Conservation (phyloP, 164 flowering plant species). For the Aristolochia californica region DNA sequence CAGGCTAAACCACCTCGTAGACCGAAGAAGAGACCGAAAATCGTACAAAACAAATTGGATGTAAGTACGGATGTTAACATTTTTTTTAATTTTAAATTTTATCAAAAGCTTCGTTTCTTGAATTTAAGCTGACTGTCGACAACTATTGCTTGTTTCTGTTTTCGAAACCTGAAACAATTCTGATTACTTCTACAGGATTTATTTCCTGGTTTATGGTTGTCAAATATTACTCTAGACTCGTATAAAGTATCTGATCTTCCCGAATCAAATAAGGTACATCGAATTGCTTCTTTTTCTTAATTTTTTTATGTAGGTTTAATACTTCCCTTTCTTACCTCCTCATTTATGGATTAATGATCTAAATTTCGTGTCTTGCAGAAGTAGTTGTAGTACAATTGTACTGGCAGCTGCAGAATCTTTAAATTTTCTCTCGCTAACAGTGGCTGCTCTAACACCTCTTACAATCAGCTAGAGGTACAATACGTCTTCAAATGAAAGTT, state of each 20-base stretch:
- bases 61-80: constrained; percentile 20
- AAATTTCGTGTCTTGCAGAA: too few species aligned
- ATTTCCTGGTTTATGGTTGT: constrained; percentile 4
- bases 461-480: too few species aligned
- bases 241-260: constrained; percentile 1
- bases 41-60: constrained; percentile 38
- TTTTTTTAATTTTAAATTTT: too few species aligned
- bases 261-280: background rate
- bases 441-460: too few species aligned
- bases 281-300: background rate
- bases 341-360: too few species aligned
- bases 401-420: too few species aligned
- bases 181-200: background rate
- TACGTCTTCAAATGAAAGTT: background rate
- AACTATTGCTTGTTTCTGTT: background rate
- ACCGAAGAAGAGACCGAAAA: constrained; percentile 44
- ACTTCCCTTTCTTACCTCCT: too few species aligned
- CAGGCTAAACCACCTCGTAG: constrained; percentile 40
- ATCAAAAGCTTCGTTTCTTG: background rate
- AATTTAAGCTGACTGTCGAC: background rate
- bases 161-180: background rate
- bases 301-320: background rate
- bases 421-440: too few species aligned
- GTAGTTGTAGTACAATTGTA: too few species aligned
- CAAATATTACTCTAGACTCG: background rate